Evolutionary conservation across 1,284 basidiomycete genomes (phyloP), one percentile per base, ranked within the genome.

Genomic region (Ceratobasidium sp.): DNA sequence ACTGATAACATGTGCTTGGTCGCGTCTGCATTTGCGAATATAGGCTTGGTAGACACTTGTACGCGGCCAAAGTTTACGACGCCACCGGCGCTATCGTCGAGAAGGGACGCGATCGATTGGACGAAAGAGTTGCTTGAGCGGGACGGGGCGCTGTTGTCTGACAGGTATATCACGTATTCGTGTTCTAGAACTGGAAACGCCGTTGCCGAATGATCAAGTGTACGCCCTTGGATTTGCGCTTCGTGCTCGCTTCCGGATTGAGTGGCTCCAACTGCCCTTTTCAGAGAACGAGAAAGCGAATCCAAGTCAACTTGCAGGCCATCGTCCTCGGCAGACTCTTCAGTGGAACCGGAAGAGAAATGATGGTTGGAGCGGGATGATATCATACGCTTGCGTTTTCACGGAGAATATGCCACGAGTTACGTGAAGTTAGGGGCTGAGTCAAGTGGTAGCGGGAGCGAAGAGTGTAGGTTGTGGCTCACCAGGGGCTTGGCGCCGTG

Each of bases 131-230:
- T n/a, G 9, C 29, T 13, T 11, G 64, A 46, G 43, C 19, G 11
- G 22, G 64, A 40, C 13, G 59, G 59, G 5, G n/a, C n/a, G 37
- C 17, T 62, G 25, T 34, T 49, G 13, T 66, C 44, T 40, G 64
- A 66, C 25, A 66, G 15, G 25, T 66, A 66, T 49, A 66, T 51
- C 43, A 66, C 25, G 44, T 66, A 66, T 66, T 66, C 64, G 19
- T 66, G 64, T 66, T 46, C 64, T 25, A 66, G 46, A 40, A 44
- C 64, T 32, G 40, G 44, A 22, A 49, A 13, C 11, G 19, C 43
- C 22, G 34, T 46, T 17, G 43, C 22, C 25, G n/a, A 46, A 7
- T 17, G 64, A 11, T 49, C 29, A 25, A 5, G 22, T n/a, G 44
- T 17, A 44, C 29, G 25, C 2, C 3, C 64, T 43, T 9, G 43